Conservation (phyloP, 306 rosid species). For the Carpinus fangiana region DNA sequence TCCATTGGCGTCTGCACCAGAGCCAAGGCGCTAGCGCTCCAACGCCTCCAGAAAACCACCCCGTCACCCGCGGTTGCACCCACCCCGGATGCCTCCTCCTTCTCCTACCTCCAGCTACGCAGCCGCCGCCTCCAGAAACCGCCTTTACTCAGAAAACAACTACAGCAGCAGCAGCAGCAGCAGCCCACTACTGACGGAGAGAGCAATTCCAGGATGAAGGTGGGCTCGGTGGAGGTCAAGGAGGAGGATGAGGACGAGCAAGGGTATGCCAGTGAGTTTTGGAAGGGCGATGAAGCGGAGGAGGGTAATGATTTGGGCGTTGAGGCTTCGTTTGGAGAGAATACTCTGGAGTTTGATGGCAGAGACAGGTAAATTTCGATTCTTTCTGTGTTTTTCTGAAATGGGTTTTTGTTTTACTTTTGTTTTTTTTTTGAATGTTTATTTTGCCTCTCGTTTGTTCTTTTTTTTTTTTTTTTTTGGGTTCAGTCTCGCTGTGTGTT, state of each 20-base stretch:
- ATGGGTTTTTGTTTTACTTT: not conserved
- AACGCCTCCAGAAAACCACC: constrained; percentile 39
- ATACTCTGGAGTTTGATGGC: constrained; percentile 47
- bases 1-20: constrained; percentile 77
- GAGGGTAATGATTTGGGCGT: constrained; percentile 31
- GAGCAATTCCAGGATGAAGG: constrained; percentile 32
- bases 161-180: constrained; percentile 8
- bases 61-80: constrained; percentile 7
- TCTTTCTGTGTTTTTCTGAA: not conserved
- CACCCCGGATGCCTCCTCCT: constrained; percentile 35
- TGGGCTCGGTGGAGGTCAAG: constrained; percentile 18
- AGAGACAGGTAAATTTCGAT: constrained; percentile 52
- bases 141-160: constrained; percentile 20
- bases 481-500: not conserved
- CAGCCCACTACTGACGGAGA: constrained; percentile 15
- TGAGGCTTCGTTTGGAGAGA: constrained; percentile 68
- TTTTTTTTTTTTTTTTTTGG: not conserved
- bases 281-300: constrained; percentile 22
- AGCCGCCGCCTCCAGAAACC: constrained; percentile 83
- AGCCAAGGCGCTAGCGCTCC: constrained; percentile 71
- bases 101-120: constrained; percentile 73
- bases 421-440: not conserved
- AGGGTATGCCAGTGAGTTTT: constrained; percentile 7
- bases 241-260: constrained; percentile 7
- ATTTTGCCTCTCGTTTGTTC: not conserved